A percentile compares a stretch with the other conserved stretches of the same genome.
Evolutionary conservation across 2,329 filamentous ascomycete species (phyloP).

Genomic region (Fusarium sp.): DNA sequence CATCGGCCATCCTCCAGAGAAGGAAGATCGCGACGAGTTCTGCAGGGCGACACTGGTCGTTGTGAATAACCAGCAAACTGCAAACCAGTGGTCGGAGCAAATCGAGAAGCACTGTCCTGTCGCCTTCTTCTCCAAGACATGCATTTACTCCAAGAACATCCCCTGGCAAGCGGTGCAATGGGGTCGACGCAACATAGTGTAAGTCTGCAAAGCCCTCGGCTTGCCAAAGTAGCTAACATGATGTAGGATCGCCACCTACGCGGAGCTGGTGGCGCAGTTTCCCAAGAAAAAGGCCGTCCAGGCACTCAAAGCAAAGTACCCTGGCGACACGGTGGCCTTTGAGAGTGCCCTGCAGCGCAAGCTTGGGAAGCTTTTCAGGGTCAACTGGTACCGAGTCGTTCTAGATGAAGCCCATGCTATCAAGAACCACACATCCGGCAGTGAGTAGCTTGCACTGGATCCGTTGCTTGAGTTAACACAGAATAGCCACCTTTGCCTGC

Average conservation of each 20-base stretch:
- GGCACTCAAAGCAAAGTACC: background rate
- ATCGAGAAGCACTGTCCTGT: slow-evolving; percentile 43
- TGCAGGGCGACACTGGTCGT: slow-evolving; percentile 50
- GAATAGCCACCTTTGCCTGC: slow-evolving; percentile 33
- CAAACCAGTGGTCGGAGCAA: slow-evolving; percentile 45
- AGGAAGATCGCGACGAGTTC: slow-evolving; percentile 50
- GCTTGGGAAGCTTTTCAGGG: slow-evolving; percentile 30
- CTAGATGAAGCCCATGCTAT: slow-evolving; percentile 68
- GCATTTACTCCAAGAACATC: slow-evolving; percentile 21
- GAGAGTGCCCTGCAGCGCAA: slow-evolving; percentile 54
- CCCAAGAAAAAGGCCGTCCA: background rate
- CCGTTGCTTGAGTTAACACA: background rate
- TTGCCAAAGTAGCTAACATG: background rate
- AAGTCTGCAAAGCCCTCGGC: background rate
- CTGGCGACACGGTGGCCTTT: slow-evolving; percentile 26
- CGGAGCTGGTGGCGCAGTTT: slow-evolving; percentile 37
- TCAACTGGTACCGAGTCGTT: slow-evolving; percentile 62
- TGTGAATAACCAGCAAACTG: slow-evolving; percentile 37
- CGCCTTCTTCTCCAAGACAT: background rate
- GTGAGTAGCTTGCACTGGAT: slow-evolving; percentile 32
- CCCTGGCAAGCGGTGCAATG: background rate
- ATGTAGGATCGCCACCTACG: slow-evolving; percentile 45
- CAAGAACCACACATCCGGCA: slow-evolving; percentile 56
- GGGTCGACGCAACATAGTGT: slow-evolving; percentile 4
- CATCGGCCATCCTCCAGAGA: slow-evolving; percentile 62